These are phyloP conservation scores for Rhodamnia rubescens DNA, from an alignment of 345 rosid genomes.

Conservation along the genomic window DNA sequence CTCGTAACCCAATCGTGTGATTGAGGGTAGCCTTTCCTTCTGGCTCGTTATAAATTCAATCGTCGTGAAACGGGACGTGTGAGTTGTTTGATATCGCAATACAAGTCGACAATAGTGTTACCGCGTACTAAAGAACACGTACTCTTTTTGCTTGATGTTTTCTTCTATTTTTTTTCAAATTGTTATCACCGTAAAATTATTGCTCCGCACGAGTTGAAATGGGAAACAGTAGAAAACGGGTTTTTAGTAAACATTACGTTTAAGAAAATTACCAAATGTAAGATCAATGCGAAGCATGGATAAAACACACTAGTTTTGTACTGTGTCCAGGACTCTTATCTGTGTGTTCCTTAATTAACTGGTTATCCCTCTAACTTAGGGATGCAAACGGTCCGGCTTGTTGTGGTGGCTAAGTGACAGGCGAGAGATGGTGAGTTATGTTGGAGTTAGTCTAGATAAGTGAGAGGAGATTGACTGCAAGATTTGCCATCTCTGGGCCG, in stretches of 20 bases:
- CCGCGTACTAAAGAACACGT: not conserved
- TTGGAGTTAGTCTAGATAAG: not conserved
- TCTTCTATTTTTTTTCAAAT: not conserved
- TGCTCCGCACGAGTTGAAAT: not conserved
- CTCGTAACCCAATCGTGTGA: rapidly evolving
- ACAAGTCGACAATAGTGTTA: not conserved
- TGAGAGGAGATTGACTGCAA: too few relatives aligned
- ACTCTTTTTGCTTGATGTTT: not conserved
- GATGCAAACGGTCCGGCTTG: not conserved
- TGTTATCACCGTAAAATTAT: not conserved
- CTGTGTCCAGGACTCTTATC: not conserved
- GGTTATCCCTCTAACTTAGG: not conserved
- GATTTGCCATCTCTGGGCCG: not conserved
- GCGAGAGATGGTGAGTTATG: not conserved
- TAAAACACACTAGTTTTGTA: too few relatives aligned
- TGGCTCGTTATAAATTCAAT: not conserved
- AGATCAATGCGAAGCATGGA: not conserved
- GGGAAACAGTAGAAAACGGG: not conserved
- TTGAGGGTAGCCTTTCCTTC: not conserved
- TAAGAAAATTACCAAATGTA: not conserved
- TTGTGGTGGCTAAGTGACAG: not conserved
- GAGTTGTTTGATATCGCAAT: not conserved
- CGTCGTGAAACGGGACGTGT: not conserved
- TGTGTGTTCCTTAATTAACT: not conserved
- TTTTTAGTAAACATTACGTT: not conserved